Conservation (phyloP, 345 rosid genomes). For the Rhodamnia argentea region DNA sequence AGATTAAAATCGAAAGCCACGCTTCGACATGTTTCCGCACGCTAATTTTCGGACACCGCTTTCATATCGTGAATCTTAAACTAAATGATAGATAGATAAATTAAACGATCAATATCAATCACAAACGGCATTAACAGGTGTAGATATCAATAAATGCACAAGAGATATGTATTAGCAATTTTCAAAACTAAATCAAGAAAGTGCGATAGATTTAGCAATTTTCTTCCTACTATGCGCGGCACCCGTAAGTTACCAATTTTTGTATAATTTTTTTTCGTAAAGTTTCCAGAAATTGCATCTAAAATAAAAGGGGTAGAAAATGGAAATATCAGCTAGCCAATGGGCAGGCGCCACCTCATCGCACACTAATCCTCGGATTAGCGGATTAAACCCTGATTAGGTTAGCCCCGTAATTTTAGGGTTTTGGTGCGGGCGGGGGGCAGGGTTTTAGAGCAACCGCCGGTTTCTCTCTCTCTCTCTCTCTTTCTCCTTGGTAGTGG, state of each 20-base stretch:
- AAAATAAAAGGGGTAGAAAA: background rate
- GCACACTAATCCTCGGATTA: background rate
- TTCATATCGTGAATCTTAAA: no score
- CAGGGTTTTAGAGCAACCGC: background rate
- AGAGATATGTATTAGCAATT: accelerated
- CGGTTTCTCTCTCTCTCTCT: background rate
- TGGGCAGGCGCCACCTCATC: background rate
- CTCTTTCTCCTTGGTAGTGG: background rate
- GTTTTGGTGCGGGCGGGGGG: background rate
- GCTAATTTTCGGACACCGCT: background rate
- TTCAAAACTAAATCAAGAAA: background rate
- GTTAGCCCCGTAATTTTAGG: background rate
- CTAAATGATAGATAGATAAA: background rate
- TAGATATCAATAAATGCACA: background rate
- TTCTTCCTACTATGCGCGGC: background rate
- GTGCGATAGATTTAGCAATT: background rate
- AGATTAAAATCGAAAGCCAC: background rate
- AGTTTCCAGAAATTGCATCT: background rate
- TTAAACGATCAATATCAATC: accelerated
- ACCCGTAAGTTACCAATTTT: background rate
- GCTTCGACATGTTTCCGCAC: accelerated
- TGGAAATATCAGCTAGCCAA: background rate
- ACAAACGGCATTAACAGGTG: accelerated
- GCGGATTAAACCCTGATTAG: background rate
- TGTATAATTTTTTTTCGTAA: background rate